Evolutionary conservation across 2,329 filamentous ascomycete genomes (phyloP), one percentile per base, ranked within the genome.

Genomic region (Chaetoscypha palmicola): DNA sequence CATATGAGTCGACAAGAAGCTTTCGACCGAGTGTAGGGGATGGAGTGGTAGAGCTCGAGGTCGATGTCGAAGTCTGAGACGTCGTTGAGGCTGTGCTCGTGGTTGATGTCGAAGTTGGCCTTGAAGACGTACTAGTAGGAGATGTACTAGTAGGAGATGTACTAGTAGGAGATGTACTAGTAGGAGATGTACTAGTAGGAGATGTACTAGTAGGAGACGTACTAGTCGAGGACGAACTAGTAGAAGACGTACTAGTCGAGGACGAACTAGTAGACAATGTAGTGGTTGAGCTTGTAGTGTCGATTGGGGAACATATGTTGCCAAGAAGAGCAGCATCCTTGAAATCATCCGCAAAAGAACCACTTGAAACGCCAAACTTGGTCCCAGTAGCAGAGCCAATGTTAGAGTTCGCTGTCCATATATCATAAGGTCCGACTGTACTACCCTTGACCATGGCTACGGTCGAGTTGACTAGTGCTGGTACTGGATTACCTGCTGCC

Each of bases 301-400:
- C 45, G 2, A 73, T 72, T 4, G 57, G 21, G 4, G 53, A 53
- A 48, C 74, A 77, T 2, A 64, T 68, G 7, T 66, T 68, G 2
- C 64, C 66, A 10, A 77, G 51, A 8, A 63, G 62, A 20, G 65
- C 63, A 12, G 67, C 67, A 20, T 67, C 63, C 53, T 73, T 76
- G 62, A 77, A 77, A 35, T 61, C 62, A 48, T 76, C 73, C 4
- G 60, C 60, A 43, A 65, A 57, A 10, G 45, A 19, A 3, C 57
- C 57, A 37, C 51, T 52, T 2, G 41, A 45, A 12, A 58, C 55
- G 35, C 52, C 53, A 34, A 52, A 60, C 37, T 56, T 56, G 2
- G 55, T 46, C 31, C 50, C 52, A 22, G 37, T 41, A 21, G 44
- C 26, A 9, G 49, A 45, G 9, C 47, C 35, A 16, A 56, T 43